These are phyloP conservation scores for Trypanosoma brucei DNA, from an alignment of 208 protist species.

Conservation along the genomic window DNA sequence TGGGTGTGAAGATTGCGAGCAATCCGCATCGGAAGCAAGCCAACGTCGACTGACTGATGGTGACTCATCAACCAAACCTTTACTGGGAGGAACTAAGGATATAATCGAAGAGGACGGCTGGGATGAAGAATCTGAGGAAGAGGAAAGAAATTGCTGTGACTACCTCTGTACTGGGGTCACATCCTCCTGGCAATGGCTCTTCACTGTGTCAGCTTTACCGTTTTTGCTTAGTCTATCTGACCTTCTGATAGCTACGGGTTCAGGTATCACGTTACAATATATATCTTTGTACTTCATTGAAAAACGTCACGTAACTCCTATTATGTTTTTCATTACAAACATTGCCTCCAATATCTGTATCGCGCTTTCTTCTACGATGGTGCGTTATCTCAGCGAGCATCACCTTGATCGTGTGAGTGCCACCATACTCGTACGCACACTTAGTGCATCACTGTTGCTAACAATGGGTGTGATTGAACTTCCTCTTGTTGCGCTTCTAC, in stretches of 20 bases:
- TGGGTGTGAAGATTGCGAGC: too few relatives aligned
- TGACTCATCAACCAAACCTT: too few relatives aligned
- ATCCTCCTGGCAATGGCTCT: slow-evolving; percentile 2
- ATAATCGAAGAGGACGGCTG: too few relatives aligned
- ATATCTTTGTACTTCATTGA: slow-evolving; percentile 42
- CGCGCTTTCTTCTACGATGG: slow-evolving; percentile 18
- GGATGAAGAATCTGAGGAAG: neutral
- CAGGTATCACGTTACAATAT: slow-evolving; percentile 50
- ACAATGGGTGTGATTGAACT: slow-evolving; percentile 1
- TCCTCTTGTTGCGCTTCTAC: slow-evolving; percentile 8
- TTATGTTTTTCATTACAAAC: slow-evolving; percentile 25
- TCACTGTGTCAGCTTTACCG: slow-evolving; percentile 26
- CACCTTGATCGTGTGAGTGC: slow-evolving; percentile 30
- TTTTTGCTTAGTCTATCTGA: slow-evolving; percentile 50
- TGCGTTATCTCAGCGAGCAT: slow-evolving; percentile 7
- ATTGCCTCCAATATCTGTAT: slow-evolving; percentile 28
- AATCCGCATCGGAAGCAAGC: too few relatives aligned
- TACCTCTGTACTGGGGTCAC: neutral
- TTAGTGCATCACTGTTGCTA: slow-evolving; percentile 25
- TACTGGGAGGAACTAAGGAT: too few relatives aligned
- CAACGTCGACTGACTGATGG: too few relatives aligned
- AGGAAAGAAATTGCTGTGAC: neutral
- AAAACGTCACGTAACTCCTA: slow-evolving; percentile 20
- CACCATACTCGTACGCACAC: slow-evolving; percentile 28
- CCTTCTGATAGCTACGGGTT: slow-evolving; percentile 41